phyloP scores from a whole-genome alignment of 208 protist genomes.

The Cochliopodium minus region DNA sequence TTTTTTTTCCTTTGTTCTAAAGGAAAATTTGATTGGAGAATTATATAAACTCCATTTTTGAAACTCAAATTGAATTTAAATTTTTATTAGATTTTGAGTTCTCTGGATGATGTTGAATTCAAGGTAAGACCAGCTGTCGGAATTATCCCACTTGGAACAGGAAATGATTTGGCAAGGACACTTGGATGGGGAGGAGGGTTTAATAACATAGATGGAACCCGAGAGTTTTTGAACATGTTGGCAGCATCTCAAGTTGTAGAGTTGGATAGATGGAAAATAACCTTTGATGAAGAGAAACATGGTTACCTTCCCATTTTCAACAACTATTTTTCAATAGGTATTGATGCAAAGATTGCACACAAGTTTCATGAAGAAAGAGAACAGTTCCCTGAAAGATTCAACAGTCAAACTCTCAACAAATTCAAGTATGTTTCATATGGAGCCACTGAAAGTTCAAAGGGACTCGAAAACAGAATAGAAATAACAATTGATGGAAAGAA shows the following conservation, averaged over 20 bases:
- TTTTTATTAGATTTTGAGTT: conserved; percentile 41
- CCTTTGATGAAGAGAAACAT: neutral
- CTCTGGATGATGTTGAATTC: conserved; percentile 18
- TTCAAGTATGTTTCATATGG: conserved; percentile 37
- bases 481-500: conserved; percentile 8
- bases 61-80: no score
- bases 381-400: conserved; percentile 29
- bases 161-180: conserved; percentile 49
- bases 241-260: conserved; percentile 2
- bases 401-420: conserved; percentile 28
- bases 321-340: conserved; percentile 38
- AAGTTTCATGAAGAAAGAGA: conserved; percentile 32
- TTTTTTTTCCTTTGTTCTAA: no score
- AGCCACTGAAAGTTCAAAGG: no score
- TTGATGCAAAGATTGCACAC: conserved; percentile 29
- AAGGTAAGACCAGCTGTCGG: conserved; percentile 20
- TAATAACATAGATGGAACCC: conserved; percentile 18
- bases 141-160: conserved; percentile 44
- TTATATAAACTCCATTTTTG: no score
- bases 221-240: conserved; percentile 17
- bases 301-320: conserved; percentile 26
- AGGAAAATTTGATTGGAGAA: no score
- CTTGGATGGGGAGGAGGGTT: conserved; percentile 43
- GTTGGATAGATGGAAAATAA: conserved; percentile 33
- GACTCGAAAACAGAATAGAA: no score